phyloP scores from a whole-genome alignment of 148 eudicot species.

The Vaccinium myrtillus region DNA sequence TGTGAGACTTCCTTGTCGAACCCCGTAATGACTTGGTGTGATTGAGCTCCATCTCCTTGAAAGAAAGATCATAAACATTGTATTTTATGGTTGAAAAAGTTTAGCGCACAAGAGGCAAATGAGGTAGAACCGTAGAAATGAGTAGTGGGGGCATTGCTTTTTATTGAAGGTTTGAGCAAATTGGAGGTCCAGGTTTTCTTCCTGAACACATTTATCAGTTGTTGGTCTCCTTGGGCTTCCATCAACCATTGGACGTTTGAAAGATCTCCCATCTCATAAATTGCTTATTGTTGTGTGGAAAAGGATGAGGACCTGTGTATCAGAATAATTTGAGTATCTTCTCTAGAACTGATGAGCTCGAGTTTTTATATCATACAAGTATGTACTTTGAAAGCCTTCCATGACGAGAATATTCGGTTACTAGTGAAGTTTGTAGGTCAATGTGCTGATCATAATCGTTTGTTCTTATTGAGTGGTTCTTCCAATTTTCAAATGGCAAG shows the following conservation, averaged over 20 bases:
- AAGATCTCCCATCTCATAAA: background rate
- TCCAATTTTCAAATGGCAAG: background rate
- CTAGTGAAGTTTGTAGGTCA: background rate
- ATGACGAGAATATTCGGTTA: background rate
- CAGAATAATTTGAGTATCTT: background rate
- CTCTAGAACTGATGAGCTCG: background rate
- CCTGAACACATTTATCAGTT: background rate
- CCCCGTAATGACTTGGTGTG: background rate
- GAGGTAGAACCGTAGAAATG: too few species aligned
- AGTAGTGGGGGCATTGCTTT: background rate
- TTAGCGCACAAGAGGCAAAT: background rate
- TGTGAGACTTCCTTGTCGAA: conserved; percentile 21
- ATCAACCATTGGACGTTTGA: background rate
- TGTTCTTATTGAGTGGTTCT: background rate
- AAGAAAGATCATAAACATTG: background rate
- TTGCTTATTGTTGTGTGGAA: background rate
- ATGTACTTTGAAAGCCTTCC: background rate
- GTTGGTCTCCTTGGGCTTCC: background rate
- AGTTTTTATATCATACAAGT: background rate
- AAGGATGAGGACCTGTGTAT: background rate
- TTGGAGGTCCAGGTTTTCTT: conserved; percentile 2
- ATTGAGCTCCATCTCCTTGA: background rate
- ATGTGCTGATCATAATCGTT: background rate
- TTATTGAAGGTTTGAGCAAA: background rate
- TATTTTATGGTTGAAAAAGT: background rate